Evolutionary conservation across 352 stramenopile species (phyloP), one percentile per base, ranked within the genome.

Genomic region (Globisporangium okanoganense): DNA sequence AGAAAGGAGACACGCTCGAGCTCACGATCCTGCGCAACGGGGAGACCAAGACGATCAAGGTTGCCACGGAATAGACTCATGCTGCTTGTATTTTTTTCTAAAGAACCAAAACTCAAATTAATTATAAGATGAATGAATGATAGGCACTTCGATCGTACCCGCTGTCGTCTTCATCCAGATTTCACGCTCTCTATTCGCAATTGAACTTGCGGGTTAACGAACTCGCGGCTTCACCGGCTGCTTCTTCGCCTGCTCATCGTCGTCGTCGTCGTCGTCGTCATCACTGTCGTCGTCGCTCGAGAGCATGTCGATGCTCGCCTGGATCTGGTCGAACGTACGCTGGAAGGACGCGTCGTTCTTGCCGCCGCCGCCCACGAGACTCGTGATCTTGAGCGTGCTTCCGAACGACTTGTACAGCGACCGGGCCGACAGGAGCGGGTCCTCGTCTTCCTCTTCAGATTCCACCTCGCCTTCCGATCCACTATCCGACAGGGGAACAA

Each of bases 241-340:
- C 38, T 57, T 33, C 38, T 57, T 33, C 4, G 12, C 44, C 18
- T 14, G n/a, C 38, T 44, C 56, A 44, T 58, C 68, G 51, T 58
- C 68, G 7, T 72, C 67, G 20, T 62, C 69, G 24, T 78, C 71
- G 29, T 84, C 76, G 44, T 76, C 74, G 22, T n/a, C n/a, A n/a
- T n/a, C n/a, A n/a, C 66, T 71, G 24, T 78, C 71, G 29, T 84
- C 76, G 44, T 76, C 74, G 22, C 78, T 88, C 47, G 72, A 76
- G 27, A 85, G 60, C 67, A 83, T 68, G 59, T 88, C 66, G 51
- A 90, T 75, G 48, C 71, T 76, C 43, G 79, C 70, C 56, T 90
- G 79, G 47, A 90, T 82, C 56, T 88, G 66, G 31, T 71, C 74
- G 22, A 90, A 81, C 18, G 70, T 82, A 29, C 73, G 78, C 62